Percentiles rank a stretch among this genome's conserved stretches.
phyloP scores from a whole-genome alignment of 1,139 yeast species.

The Yamadazyma atlantica region DNA sequence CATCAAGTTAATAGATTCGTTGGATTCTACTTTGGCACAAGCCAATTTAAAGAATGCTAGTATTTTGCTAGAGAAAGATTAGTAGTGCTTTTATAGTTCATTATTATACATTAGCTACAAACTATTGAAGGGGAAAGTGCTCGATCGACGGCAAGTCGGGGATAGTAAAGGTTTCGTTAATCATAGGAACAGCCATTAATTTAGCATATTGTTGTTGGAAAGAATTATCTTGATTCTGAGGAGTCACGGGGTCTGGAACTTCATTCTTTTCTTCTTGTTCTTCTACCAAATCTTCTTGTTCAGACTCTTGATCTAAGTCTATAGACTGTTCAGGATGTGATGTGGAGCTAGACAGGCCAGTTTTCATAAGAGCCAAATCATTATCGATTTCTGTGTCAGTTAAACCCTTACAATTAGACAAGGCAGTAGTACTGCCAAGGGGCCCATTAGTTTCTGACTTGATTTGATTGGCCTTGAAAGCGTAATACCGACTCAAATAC shows the following conservation, averaged over 20 bases:
- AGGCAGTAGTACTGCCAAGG: constrained; percentile 9
- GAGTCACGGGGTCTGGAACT: constrained; percentile 7
- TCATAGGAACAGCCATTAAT: constrained; percentile 6
- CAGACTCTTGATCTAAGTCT: constrained; percentile 7
- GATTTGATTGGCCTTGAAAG: constrained; percentile 10
- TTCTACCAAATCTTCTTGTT: constrained; percentile 3
- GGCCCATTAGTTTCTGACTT: not conserved
- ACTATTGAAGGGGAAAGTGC: constrained; percentile 5
- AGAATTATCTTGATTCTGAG: constrained; percentile 2
- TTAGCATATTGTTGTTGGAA: constrained; percentile 7
- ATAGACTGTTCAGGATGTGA: constrained; percentile 1
- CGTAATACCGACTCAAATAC: constrained; percentile 11
- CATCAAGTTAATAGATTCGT: constrained; percentile 59
- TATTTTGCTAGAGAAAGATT: constrained; percentile 61
- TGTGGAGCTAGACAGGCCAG: constrained; percentile 7
- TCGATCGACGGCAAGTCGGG: constrained; percentile 11
- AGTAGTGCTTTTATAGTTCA: constrained; percentile 2
- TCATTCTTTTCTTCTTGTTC: constrained; percentile 7
- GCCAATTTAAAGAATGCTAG: constrained; percentile 84
- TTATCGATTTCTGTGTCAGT: constrained; percentile 22
- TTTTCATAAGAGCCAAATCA: constrained; percentile 13
- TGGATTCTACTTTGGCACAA: constrained; percentile 62
- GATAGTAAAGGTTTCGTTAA: constrained; percentile 2
- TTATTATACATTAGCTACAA: not conserved
- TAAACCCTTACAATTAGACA: constrained; percentile 23